phyloP scores from a whole-genome alignment of 805 yeast genomes.

The Ogataea allantospora region DNA sequence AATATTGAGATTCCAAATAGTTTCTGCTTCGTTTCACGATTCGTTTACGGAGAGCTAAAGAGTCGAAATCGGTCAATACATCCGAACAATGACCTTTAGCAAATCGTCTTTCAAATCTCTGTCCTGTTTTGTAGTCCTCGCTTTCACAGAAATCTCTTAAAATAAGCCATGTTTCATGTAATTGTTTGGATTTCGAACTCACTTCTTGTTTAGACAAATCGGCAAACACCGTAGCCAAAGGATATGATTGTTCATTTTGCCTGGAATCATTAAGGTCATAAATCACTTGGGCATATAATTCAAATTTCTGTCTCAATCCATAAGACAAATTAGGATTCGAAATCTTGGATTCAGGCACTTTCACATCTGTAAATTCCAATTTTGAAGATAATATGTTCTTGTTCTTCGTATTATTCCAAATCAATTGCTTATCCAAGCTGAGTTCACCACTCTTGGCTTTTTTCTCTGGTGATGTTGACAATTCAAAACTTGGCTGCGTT shows the following conservation, averaged over 20 bases:
- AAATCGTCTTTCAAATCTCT: constrained; percentile 31
- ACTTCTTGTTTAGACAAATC: constrained; percentile 56
- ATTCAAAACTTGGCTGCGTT: constrained; percentile 20
- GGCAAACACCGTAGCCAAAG: constrained; percentile 58
- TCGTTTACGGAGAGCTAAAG: constrained; percentile 38
- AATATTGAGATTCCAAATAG: constrained; percentile 75
- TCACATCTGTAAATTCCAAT: constrained; percentile 31
- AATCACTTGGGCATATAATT: constrained; percentile 69
- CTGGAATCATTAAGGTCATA: constrained; percentile 70
- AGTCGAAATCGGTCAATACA: constrained; percentile 30
- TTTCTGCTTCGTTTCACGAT: constrained; percentile 55
- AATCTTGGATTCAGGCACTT: constrained; percentile 19
- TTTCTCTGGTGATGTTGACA: constrained; percentile 13
- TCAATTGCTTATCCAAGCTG: constrained; percentile 23
- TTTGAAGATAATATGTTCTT: constrained; percentile 31
- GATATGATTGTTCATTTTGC: constrained; percentile 49
- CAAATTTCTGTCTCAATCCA: constrained; percentile 53
- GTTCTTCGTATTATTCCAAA: constrained; percentile 30
- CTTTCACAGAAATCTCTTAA: constrained; percentile 46
- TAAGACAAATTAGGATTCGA: constrained; percentile 39
- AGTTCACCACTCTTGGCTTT: constrained; percentile 19
- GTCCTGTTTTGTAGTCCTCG: constrained; percentile 33
- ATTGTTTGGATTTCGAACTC: constrained; percentile 66
- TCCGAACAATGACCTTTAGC: constrained; percentile 31
- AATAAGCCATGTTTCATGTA: constrained; percentile 73